Evolutionary conservation across 306 rosid species (phyloP).

Genomic region (Ammopiptanthus mongolicus): DNA sequence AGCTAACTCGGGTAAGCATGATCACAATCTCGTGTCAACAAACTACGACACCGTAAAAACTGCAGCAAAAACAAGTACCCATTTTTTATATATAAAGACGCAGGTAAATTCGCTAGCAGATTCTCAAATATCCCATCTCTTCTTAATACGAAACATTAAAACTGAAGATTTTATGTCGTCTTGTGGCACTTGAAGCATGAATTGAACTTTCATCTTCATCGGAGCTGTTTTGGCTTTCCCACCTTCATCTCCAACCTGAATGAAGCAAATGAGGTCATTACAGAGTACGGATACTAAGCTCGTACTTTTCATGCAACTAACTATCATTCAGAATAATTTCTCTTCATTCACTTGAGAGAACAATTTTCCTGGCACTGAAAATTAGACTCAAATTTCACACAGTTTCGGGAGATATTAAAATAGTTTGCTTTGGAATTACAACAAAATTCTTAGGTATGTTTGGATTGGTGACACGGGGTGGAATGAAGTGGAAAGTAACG

Average conservation of each 20-base stretch:
- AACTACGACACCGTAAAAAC: not conserved
- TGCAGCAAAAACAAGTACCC: not conserved
- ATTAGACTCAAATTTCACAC: constrained; percentile 1
- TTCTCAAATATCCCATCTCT: constrained; percentile 84
- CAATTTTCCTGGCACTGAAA: not conserved
- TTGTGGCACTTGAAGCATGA: constrained; percentile 98
- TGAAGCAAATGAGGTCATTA: constrained; percentile 9
- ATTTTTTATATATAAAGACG: not conserved
- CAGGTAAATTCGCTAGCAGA: not conserved
- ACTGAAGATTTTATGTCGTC: constrained; percentile 72
- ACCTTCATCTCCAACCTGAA: constrained; percentile 88
- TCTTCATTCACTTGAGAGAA: not conserved
- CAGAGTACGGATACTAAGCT: not conserved
- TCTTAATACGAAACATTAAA: constrained; percentile 87
- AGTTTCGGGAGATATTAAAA: not conserved
- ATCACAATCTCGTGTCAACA: not conserved
- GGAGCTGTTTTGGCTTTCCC: constrained; percentile 94
- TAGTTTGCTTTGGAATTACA: not conserved
- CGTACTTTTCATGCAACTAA: not conserved
- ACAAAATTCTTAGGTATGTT: not conserved
- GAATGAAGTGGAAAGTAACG: too few relatives aligned
- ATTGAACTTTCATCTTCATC: constrained; percentile 88
- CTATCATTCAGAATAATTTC: not conserved
- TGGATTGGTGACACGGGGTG: too few relatives aligned
- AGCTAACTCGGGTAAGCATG: constrained; percentile 2